phyloP scores from a whole-genome alignment of 2,329 filamentous ascomycete species.

The Elsinoe perseae region DNA sequence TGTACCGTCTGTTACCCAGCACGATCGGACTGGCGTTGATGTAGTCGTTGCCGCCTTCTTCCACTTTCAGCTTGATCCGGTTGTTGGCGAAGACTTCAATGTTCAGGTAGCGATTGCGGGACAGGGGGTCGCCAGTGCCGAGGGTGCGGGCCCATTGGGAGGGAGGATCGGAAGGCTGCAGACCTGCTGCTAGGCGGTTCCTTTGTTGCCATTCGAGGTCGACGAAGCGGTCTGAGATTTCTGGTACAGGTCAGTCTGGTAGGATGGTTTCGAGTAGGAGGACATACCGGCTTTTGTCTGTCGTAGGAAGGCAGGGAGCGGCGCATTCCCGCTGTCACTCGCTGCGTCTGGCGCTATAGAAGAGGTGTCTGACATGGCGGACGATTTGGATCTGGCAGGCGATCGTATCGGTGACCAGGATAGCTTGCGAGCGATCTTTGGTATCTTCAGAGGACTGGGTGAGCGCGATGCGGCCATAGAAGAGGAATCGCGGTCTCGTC shows the following conservation, averaged over 20 bases:
- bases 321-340: constrained; percentile 18
- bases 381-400: background rate
- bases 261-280: background rate
- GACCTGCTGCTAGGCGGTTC: constrained; percentile 44
- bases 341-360: constrained; percentile 15
- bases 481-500: constrained; percentile 6
- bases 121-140: constrained; percentile 48
- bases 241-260: constrained; percentile 30
- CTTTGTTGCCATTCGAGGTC: constrained; percentile 56
- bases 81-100: constrained; percentile 87
- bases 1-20: constrained; percentile 54
- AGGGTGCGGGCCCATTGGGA: constrained; percentile 49
- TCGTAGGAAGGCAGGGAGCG: constrained; percentile 48
- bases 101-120: constrained; percentile 78
- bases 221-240: constrained; percentile 52
- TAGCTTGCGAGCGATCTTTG: constrained; percentile 13
- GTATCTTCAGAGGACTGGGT: constrained; percentile 15
- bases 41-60: constrained; percentile 52
- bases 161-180: constrained; percentile 34
- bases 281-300: constrained; percentile 43
- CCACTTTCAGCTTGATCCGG: constrained; percentile 71
- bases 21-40: constrained; percentile 45
- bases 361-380: constrained; percentile 16
- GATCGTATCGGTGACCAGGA: constrained; percentile 15
- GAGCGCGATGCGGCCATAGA: constrained; percentile 13